These are phyloP conservation scores for Tulasnella sp. DNA, from an alignment of 768 basidiomycete genomes.

Conservation along the genomic window DNA sequence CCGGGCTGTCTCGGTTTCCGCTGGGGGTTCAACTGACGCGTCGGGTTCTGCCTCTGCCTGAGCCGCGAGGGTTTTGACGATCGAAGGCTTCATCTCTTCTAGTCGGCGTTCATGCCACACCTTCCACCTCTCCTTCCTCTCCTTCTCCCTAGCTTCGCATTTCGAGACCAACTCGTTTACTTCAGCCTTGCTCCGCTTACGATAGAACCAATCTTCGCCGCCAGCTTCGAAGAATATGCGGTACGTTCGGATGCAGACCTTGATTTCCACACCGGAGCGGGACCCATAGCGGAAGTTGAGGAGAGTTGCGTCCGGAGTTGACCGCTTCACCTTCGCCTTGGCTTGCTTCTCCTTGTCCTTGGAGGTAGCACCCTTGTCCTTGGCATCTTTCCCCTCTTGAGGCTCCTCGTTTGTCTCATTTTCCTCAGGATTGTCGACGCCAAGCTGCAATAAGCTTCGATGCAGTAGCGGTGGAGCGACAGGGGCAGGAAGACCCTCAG, in stretches of 20 bases:
- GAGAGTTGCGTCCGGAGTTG: not conserved
- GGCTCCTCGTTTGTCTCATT: not conserved
- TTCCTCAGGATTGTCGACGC: not conserved
- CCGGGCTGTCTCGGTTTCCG: not conserved
- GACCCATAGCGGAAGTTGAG: slow-evolving; percentile 22
- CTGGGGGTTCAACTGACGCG: not conserved
- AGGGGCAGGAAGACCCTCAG: slow-evolving; percentile 34
- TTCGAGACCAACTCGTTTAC: not conserved
- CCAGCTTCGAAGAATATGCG: slow-evolving; percentile 68
- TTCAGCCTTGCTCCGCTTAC: slow-evolving; percentile 16
- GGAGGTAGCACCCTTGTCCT: not conserved
- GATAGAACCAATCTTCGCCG: slow-evolving; percentile 33
- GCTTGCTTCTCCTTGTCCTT: not conserved
- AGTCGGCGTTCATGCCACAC: not conserved
- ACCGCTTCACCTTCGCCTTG: not conserved
- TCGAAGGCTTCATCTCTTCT: slow-evolving; percentile 2
- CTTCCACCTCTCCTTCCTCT: not conserved
- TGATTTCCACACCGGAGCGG: slow-evolving; percentile 63
- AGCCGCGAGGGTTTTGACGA: not conserved
- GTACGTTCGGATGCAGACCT: slow-evolving; percentile 66
- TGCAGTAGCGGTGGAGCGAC: slow-evolving; percentile 35
- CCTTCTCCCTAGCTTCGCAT: not conserved
- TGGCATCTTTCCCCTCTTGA: not conserved
- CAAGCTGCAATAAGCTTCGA: not conserved
- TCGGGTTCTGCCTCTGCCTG: not conserved